Evolutionary conservation across 805 yeast species (phyloP), one percentile per base, ranked within the genome.

Genomic region (Yueomyces sp.): DNA sequence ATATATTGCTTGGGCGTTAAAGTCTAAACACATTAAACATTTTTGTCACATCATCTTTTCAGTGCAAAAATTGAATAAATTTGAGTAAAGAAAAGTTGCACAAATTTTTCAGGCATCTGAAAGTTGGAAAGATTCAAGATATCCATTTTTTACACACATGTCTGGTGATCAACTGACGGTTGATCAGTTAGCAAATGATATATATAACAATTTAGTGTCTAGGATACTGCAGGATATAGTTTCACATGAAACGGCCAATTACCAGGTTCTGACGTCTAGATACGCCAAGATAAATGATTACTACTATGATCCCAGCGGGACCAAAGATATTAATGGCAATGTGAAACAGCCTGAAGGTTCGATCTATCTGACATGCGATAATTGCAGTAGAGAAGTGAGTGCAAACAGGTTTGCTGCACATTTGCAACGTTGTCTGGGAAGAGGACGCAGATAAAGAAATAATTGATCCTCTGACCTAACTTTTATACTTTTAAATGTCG

Each of bases 331-430:
- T 8, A 44, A 51, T 41, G 65, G 63, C 6, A 42, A 41, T 8
- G 54, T 58, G 3, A 60, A 59, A 39, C 56, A 51, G 37, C 61
- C 53, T 41, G 65, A 60, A 38, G 57, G 61, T 4, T 56, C 65
- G 11, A 53, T 52, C 29, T 86, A 87, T 60, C 85, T 86, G 53
- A 74, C 68, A 44, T 90, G 98, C 63, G 70, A 72, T 4, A 81
- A 83, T 51, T 90, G 98, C 62, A 79, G 76, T 26, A 69, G 98
- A 45, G 85, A 81, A 54, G 81, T 90, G 5, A 90, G 95, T 0
- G 95, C 95, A 1, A 81, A 85, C 36, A 68, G 98, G 46, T 88
- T 85, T 69, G 96, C 97, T 2, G 87, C 85, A 38, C 98, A 90
- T 63, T 71, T 90, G 31, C 94, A 87, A 57, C 77, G 95, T 53